Percentiles rank a stretch among this genome's conserved stretches.
These are phyloP conservation scores for Endocalyx cinctus DNA, from an alignment of 2,329 filamentous ascomycete genomes.

Conservation along the genomic window DNA sequence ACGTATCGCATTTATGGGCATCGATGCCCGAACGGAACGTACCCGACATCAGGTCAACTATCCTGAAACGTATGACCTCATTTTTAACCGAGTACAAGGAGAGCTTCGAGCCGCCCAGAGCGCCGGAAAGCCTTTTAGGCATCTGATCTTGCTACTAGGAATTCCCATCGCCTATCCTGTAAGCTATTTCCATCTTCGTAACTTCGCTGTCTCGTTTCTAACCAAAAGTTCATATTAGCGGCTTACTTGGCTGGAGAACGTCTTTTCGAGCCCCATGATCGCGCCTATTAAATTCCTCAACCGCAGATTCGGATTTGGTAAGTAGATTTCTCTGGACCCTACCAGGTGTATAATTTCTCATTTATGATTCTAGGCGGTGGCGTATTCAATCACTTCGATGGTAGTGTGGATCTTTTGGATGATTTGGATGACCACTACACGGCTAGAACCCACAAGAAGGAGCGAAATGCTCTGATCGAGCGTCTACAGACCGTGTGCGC, in stretches of 20 bases:
- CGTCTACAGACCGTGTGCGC: constrained; percentile 79
- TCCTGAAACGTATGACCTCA: constrained; percentile 78
- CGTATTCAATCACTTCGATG: constrained; percentile 92
- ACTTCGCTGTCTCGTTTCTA: too few relatives aligned
- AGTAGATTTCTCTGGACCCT: constrained; percentile 16
- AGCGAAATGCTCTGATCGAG: constrained; percentile 74
- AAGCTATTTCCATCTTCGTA: constrained; percentile 33
- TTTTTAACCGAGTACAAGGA: constrained; percentile 70
- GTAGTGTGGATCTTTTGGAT: constrained; percentile 86
- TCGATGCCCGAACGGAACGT: constrained; percentile 92
- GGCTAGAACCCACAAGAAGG: constrained; percentile 82
- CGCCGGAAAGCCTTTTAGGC: constrained; percentile 73
- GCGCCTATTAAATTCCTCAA: constrained; percentile 86
- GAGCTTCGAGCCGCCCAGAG: constrained; percentile 67
- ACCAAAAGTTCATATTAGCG: constrained; percentile 45
- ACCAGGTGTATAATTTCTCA: constrained; percentile 14
- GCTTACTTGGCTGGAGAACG: constrained; percentile 94
- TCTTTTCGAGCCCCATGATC: constrained; percentile 80
- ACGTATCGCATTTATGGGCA: constrained; percentile 76
- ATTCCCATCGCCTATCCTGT: constrained; percentile 83
- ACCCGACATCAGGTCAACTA: constrained; percentile 95
- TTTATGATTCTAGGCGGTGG: constrained; percentile 57
- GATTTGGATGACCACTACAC: constrained; percentile 97
- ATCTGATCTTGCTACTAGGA: constrained; percentile 81
- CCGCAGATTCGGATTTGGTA: constrained; percentile 76